These are phyloP conservation scores for Solanum virginianum DNA, from an alignment of 257 asterid species.

Conservation along the genomic window DNA sequence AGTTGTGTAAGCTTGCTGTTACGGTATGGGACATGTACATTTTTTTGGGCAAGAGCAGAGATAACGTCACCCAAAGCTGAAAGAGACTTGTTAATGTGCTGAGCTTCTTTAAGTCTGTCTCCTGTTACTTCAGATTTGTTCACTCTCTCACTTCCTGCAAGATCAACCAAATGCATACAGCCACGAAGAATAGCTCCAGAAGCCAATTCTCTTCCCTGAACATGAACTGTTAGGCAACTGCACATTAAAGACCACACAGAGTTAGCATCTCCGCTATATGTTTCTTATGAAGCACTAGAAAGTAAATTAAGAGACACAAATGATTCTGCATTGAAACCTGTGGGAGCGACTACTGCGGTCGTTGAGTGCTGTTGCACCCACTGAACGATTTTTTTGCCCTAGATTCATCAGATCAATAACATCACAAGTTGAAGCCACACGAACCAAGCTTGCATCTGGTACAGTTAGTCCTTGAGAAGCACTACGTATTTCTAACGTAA, in stretches of 20 bases:
- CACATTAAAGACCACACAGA: neutral
- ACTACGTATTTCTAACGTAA: slow-evolving; percentile 83
- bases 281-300: neutral
- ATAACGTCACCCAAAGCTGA: slow-evolving; percentile 98
- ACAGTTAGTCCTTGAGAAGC: slow-evolving; percentile 91
- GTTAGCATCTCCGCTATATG: neutral
- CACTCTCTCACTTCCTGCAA: slow-evolving; percentile 99
- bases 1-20: slow-evolving; percentile 96
- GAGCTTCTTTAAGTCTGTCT: slow-evolving; percentile 94
- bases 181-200: slow-evolving; percentile 74
- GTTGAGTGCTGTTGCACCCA: slow-evolving; percentile 86
- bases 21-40: slow-evolving; percentile 77
- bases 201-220: slow-evolving; percentile 81
- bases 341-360: slow-evolving; percentile 91
- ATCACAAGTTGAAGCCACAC: slow-evolving; percentile 65
- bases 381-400: slow-evolving; percentile 76
- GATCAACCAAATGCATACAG: slow-evolving; percentile 98
- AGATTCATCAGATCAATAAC: slow-evolving; percentile 85
- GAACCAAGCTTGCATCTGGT: slow-evolving; percentile 76
- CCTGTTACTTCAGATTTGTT: slow-evolving; percentile 97
- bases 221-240: slow-evolving; percentile 94
- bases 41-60: slow-evolving; percentile 87
- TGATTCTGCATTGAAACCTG: slow-evolving; percentile 30
- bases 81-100: slow-evolving; percentile 82
- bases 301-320: neutral